Base-by-base conservation (phyloP, 1,284 basidiomycete species). In the Boletus mariae region DNA sequence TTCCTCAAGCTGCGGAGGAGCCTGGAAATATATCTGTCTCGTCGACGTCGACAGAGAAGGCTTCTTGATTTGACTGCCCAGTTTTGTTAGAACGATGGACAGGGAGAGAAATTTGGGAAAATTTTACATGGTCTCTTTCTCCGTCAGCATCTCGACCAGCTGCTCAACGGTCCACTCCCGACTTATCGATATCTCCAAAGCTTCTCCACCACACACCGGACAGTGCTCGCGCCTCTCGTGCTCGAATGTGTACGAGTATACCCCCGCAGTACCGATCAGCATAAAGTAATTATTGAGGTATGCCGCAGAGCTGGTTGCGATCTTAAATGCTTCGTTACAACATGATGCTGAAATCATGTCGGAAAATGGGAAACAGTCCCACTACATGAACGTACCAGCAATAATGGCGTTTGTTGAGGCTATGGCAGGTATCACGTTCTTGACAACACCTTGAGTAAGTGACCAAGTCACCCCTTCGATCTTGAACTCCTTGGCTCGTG, bases 261-360 rank as follows among this genome's bases (percentile, higher is more conserved):
- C 84, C 29, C 93, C 90, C 51, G 98, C 95, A 38, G 94, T 98
- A 31, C 97, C 97, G 56, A 96, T 89, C 45, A 94, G 78, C 90
- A 94, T 94, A 80, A 99, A 98, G 73, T 99, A 99, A 72, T 99
- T 99, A 75, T 98, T 92, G 41, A 99, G 79, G 68, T 86, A 97
- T 2, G 94, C 92, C 0, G 95, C 96, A 26, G 91, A 90, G 56
- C 86, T 92, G 0, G 97, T 99, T 17, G 94, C 96, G 55, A 99
- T 92, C 74, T 99, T 99, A 81, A 99, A 94, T 9, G 97, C 97
- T 73, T 99, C 97, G 61, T 98, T 98, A 66, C 96, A 99, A 73
- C 97, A 99, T 3, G 95, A 92, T 13, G 96, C 95, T 94, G 46
- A 42, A 48, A 48, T 26, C 41, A 25, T n/a, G 57, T 55, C 10